Conservation (phyloP, 2,329 filamentous ascomycete genomes). For the Cercospora zeina region DNA sequence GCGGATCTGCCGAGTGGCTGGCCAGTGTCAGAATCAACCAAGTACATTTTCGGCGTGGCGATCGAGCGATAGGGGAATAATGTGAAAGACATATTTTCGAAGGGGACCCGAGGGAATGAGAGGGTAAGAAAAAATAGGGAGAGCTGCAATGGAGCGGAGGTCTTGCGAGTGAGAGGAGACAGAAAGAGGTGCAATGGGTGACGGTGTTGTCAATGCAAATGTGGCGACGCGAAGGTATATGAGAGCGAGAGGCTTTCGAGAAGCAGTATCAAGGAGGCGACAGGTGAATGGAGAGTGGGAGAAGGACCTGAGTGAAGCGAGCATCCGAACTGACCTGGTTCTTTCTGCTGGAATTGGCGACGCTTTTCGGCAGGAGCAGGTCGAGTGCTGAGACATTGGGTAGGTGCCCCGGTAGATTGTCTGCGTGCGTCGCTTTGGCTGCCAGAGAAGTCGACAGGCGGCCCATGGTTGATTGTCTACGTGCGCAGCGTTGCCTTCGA, state of each 20-base stretch:
- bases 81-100: not conserved
- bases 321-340: constrained; percentile 25
- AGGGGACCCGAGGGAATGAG: not conserved
- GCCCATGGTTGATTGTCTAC: constrained; percentile 29
- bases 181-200: too few relatives aligned
- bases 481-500: not conserved
- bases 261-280: not conserved
- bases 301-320: constrained; percentile 11
- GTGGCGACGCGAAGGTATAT: not conserved
- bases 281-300: not conserved
- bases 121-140: not conserved
- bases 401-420: constrained; percentile 34
- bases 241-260: not conserved
- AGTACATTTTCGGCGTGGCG: constrained; percentile 24
- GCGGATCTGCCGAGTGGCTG: constrained; percentile 30
- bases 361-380: constrained; percentile 33
- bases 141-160: not conserved
- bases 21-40: constrained; percentile 37
- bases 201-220: not conserved
- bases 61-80: constrained; percentile 12
- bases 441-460: constrained; percentile 37
- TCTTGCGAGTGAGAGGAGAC: too few relatives aligned
- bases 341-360: constrained; percentile 16
- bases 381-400: constrained; percentile 38
- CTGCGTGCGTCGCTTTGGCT: constrained; percentile 31